These are phyloP conservation scores for Yamadazyma jaroonii DNA, from an alignment of 1,139 yeast genomes.

Conservation along the genomic window DNA sequence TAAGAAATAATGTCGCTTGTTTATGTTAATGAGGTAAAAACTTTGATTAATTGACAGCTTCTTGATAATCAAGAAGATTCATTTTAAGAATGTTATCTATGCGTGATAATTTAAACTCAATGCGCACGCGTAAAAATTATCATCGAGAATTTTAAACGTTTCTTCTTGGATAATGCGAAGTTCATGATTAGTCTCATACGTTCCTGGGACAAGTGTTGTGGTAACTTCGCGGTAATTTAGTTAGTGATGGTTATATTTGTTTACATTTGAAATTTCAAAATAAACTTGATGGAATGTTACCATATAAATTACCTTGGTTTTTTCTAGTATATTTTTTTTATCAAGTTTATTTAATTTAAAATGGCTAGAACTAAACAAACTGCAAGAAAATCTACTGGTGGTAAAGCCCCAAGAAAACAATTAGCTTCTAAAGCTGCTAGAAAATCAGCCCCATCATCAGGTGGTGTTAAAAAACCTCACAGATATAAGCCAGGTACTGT, in stretches of 20 bases:
- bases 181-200: background rate
- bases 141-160: background rate
- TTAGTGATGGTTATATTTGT: background rate
- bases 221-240: no score
- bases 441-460: slow-evolving; percentile 96
- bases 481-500: slow-evolving; percentile 99
- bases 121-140: background rate
- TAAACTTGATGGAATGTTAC: background rate
- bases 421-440: slow-evolving; percentile 99
- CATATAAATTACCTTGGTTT: background rate
- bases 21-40: no score
- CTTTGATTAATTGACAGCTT: background rate
- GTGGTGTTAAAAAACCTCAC: slow-evolving; percentile 99
- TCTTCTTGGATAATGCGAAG: background rate
- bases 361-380: slow-evolving; percentile 99
- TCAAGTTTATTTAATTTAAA: slow-evolving; percentile 12
- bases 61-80: background rate
- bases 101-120: slow-evolving; percentile 1
- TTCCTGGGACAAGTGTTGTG: no score
- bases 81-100: no score
- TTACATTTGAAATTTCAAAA: background rate
- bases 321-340: background rate
- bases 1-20: background rate
- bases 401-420: slow-evolving; percentile 99
- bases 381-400: slow-evolving; percentile 98